Evolutionary conservation across 2,329 filamentous ascomycete genomes (phyloP).

Genomic region (Penicillium sp.): DNA sequence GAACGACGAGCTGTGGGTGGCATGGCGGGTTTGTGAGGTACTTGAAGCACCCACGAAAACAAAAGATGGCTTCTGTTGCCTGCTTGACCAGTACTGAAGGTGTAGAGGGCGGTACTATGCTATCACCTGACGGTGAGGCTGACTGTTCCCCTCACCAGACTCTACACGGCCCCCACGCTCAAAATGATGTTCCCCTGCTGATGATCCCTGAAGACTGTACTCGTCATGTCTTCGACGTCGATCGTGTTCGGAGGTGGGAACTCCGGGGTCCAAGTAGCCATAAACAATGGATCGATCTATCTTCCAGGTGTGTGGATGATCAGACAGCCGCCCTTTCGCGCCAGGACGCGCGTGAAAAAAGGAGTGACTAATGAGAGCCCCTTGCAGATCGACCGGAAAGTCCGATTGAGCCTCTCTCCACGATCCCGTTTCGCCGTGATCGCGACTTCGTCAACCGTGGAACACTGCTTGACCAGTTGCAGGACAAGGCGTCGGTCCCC

Average conservation of each 20-base stretch:
- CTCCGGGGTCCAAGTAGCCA: conserved; percentile 2
- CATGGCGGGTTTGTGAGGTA: too few relatives aligned
- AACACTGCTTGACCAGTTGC: conserved; percentile 22
- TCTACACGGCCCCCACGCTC: background rate
- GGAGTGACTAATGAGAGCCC: background rate
- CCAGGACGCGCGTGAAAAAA: background rate
- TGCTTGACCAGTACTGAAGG: too few relatives aligned
- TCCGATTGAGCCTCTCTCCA: conserved; percentile 11
- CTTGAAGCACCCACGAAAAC: too few relatives aligned
- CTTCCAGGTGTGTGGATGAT: background rate
- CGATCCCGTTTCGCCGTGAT: conserved; percentile 20
- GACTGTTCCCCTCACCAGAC: background rate
- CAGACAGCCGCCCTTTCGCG: too few relatives aligned
- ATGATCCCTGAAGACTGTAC: background rate
- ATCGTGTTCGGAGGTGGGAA: background rate
- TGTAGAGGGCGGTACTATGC: too few relatives aligned
- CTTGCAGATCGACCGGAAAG: conserved; percentile 11
- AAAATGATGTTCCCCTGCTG: background rate
- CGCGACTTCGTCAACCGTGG: conserved; percentile 18
- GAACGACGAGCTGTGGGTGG: too few relatives aligned
- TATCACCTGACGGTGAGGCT: background rate
- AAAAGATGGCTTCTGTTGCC: too few relatives aligned
- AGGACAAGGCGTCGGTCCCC: conserved; percentile 19
- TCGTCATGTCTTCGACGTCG: conserved; percentile 1
- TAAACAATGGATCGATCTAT: conserved; percentile 4